Percentiles rank a stretch among this genome's conserved stretches.
Conservation (phyloP, 2,329 filamentous ascomycete genomes). For the Fulvia fulva region DNA sequence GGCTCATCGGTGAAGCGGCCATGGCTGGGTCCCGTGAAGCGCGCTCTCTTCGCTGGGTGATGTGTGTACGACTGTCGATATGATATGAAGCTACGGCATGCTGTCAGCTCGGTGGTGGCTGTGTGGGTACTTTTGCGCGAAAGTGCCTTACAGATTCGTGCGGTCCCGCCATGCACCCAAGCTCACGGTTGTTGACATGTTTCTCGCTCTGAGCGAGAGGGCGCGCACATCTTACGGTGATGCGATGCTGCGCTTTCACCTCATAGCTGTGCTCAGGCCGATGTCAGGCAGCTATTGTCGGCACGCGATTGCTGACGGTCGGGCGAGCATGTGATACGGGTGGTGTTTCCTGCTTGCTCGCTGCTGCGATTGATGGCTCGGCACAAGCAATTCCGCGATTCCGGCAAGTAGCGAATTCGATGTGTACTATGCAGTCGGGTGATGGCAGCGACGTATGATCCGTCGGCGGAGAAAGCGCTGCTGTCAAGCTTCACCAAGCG, state of each 20-base stretch:
- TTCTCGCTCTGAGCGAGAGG: conserved; percentile 4
- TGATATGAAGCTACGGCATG: conserved; percentile 75
- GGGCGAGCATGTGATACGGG: neutral
- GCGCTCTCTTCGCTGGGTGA: conserved; percentile 77
- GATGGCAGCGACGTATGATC: neutral
- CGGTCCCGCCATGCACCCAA: conserved; percentile 80
- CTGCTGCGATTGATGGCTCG: neutral
- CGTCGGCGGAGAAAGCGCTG: neutral
- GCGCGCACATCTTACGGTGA: conserved; percentile 12
- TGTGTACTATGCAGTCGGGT: neutral
- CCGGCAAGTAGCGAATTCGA: neutral
- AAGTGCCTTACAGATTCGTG: conserved; percentile 77
- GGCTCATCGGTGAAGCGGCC: conserved; percentile 45
- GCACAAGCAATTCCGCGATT: neutral
- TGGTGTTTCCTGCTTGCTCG: neutral
- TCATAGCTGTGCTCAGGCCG: neutral
- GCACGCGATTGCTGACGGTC: neutral
- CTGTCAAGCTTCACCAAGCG: neutral
- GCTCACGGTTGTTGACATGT: conserved; percentile 17
- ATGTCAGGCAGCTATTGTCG: conserved; percentile 3
- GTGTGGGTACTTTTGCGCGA: neutral
- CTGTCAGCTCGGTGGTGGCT: neutral
- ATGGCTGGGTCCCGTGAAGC: conserved; percentile 48
- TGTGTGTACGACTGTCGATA: conserved; percentile 98
- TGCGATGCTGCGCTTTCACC: conserved; percentile 1